Percentiles rank a stretch among this genome's conserved stretches.
Conservation (phyloP, 805 yeast genomes). For the Saturnispora zaruensis region DNA sequence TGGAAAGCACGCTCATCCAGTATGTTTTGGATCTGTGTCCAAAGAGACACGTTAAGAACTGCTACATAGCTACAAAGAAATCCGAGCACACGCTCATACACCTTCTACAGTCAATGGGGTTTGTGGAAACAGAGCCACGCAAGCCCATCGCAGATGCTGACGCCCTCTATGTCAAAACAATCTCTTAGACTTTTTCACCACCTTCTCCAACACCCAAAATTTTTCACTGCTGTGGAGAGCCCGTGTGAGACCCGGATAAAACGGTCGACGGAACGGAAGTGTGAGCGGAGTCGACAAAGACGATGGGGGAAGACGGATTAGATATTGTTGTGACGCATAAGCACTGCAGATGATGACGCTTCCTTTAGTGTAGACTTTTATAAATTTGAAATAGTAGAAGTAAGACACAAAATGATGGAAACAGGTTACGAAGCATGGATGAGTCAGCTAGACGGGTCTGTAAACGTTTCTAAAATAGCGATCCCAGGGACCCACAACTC, state of each 20-base stretch:
- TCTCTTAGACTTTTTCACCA: neutral
- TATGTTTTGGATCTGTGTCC: constrained; percentile 51
- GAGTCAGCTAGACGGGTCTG: constrained; percentile 36
- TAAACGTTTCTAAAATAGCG: constrained; percentile 43
- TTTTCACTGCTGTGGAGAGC: neutral
- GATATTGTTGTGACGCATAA: neutral
- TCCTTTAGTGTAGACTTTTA: neutral
- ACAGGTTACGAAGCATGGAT: constrained; percentile 37
- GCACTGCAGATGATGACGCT: neutral
- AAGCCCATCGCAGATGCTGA: neutral
- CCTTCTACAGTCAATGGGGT: constrained; percentile 13
- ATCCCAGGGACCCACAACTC: constrained; percentile 84
- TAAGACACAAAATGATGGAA: neutral
- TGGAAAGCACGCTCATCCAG: constrained; percentile 52
- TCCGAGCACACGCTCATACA: neutral
- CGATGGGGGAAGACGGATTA: neutral
- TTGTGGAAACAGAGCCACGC: neutral
- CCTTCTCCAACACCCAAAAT: neutral
- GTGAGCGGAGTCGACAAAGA: neutral
- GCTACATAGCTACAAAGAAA: constrained; percentile 21
- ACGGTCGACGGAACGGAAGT: neutral
- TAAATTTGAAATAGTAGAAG: neutral
- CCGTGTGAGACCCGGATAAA: neutral
- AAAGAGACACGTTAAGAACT: constrained; percentile 41
- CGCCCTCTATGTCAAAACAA: neutral